phyloP scores from a whole-genome alignment of 768 basidiomycete species.

The Mycena alexandri region DNA sequence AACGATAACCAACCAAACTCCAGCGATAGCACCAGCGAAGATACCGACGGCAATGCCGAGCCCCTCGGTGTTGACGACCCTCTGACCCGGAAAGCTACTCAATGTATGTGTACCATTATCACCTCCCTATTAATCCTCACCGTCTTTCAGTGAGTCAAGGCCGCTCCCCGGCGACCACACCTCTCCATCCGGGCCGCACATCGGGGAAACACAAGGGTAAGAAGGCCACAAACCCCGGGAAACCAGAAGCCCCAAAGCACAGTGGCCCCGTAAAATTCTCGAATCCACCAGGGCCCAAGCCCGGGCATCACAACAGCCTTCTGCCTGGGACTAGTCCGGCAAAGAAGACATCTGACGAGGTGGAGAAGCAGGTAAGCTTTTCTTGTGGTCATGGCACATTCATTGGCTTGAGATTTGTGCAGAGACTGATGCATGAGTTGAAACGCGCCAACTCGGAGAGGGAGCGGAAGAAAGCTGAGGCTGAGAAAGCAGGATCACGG shows the following conservation, averaged over 20 bases:
- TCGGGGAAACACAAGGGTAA: not conserved
- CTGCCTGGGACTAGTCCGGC: conserved; percentile 1
- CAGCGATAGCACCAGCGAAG: not conserved
- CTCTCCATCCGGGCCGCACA: conserved; percentile 10
- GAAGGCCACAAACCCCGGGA: not conserved
- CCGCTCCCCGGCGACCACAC: not conserved
- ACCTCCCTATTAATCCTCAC: not conserved
- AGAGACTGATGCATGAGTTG: not conserved
- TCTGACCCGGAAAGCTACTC: not conserved
- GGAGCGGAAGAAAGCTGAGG: too few species aligned
- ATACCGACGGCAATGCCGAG: conserved; percentile 9
- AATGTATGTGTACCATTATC: not conserved
- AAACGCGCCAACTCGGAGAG: too few species aligned
- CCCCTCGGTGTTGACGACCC: conserved; percentile 11
- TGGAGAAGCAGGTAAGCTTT: not conserved
- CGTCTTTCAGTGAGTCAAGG: conserved; percentile 1
- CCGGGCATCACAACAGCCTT: conserved; percentile 6
- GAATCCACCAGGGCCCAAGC: not conserved
- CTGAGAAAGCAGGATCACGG: too few species aligned
- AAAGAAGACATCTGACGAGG: not conserved
- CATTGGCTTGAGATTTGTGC: not conserved
- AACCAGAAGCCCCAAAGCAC: not conserved
- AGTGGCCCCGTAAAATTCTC: conserved; percentile 6
- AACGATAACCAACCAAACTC: not conserved
- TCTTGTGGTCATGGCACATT: not conserved